Evolutionary conservation across 148 eudicot species (phyloP), one percentile per base, ranked within the genome.

Genomic region (Arctostaphylos glauca): DNA sequence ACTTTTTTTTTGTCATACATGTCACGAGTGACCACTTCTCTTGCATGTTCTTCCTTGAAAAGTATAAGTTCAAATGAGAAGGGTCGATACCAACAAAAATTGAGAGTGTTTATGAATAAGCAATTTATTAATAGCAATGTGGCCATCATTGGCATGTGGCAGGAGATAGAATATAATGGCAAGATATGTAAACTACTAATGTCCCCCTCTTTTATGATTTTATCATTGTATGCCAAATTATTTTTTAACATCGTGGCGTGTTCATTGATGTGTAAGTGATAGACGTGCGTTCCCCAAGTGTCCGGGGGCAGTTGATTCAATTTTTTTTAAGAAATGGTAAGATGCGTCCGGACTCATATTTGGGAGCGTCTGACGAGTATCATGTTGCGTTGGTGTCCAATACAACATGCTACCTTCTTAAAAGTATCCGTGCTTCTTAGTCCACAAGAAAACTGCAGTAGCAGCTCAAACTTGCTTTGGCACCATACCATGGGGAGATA

Each of bases 401-500:
- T 31, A 64, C 16, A 9, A 38, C 38, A 64, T 64, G 41, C 41
- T 0, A 64, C 31, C 25, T 21, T n/a, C 14, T 6, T 62, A 21
- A 13, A 62, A 62, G 10, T 7, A 3, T 64, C 15, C 25, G 70
- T 64, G 41, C 70, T 64, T 21, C 67, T 21, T 21, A 64, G 70
- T 10, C 0, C 6, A 68, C 38, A 31, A 38, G 48, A 41, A 68
- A 76, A 76, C 41, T 47, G 55, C 56, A 62, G 19, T 3, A 18
- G 44, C 73, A 48, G 74, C 74, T 62, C 48, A 78, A 55, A 56
- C 31, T 38, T 56, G 50, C 23, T 59, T 59, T 59, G 66, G 66
- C n/a, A 3, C n/a, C 66, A 23, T 59, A n/a, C 23, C 7, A 59
- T 19, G n/a, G 6, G 23, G 66, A 59, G 66, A 19, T 59, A 60